Conservation (phyloP, 192 early-diverging fungal genomes). For the Chytriomyces hyalinus region DNA sequence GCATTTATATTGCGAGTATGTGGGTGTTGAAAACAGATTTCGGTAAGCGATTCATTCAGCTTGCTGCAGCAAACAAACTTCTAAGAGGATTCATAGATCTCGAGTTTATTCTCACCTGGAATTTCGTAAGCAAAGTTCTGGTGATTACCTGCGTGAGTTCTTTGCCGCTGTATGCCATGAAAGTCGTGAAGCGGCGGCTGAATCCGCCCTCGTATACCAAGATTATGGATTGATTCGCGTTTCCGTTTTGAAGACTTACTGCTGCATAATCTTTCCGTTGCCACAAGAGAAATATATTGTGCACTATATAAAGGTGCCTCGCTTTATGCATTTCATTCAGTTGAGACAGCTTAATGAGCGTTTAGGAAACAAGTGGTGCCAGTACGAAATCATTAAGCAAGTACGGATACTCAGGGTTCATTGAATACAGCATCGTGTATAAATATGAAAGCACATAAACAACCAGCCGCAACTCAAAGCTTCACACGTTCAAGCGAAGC, state of each 20-base stretch:
- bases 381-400: no score
- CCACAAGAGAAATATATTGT: no score
- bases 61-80: constrained; percentile 6
- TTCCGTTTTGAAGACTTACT: background rate
- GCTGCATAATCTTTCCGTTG: no score
- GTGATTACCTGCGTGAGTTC: constrained; percentile 88
- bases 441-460: no score
- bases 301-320: no score
- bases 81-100: constrained; percentile 59
- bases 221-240: constrained; percentile 45
- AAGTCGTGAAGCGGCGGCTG: constrained; percentile 74
- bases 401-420: no score
- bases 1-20: constrained; percentile 88
- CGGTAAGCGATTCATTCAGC: constrained; percentile 57
- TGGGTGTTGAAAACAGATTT: constrained; percentile 89
- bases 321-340: no score
- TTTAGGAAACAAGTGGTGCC: no score
- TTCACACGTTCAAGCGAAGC: no score
- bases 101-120: constrained; percentile 80
- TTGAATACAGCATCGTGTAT: no score
- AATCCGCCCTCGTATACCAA: constrained; percentile 92
- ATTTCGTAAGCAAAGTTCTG: constrained; percentile 89
- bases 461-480: no score
- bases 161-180: constrained; percentile 86
- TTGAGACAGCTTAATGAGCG: no score